Conservation (phyloP, 331 rosid genomes). For the Dryas integrifolia region DNA sequence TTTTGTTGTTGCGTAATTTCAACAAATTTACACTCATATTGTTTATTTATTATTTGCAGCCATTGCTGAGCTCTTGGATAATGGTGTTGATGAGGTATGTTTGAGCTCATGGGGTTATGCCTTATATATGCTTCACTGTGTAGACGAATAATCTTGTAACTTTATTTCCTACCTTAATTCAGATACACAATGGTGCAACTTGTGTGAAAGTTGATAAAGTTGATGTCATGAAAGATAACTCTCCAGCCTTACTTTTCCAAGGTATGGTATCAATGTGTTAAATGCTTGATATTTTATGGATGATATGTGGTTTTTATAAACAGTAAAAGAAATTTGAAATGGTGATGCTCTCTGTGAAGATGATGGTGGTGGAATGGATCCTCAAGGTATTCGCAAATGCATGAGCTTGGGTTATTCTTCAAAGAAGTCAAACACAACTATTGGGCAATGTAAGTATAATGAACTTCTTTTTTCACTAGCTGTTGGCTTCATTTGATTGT, state of each 20-base stretch:
- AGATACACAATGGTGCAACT: slow-evolving; percentile 90
- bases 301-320: slow-evolving; percentile 18
- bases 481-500: background rate
- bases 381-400: slow-evolving; percentile 71
- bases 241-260: slow-evolving; percentile 77
- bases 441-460: slow-evolving; percentile 74
- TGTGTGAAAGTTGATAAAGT: slow-evolving; percentile 77
- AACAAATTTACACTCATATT: background rate
- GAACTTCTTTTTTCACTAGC: slow-evolving; percentile 21
- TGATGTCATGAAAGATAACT: slow-evolving; percentile 67
- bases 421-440: slow-evolving; percentile 84
- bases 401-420: slow-evolving; percentile 98
- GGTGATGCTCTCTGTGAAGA: slow-evolving; percentile 45
- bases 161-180: slow-evolving; percentile 4
- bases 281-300: slow-evolving; percentile 19
- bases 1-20: background rate
- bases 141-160: background rate
- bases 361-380: slow-evolving; percentile 96
- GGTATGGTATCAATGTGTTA: slow-evolving; percentile 44
- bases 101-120: slow-evolving; percentile 2
- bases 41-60: slow-evolving; percentile 47
- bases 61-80: slow-evolving; percentile 96
- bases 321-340: background rate
- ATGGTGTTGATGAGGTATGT: slow-evolving; percentile 90
- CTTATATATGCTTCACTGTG: background rate